A percentile compares a stretch with the other conserved stretches of the same genome.
Evolutionary conservation across 2,329 filamentous ascomycete species (phyloP).

Genomic region (Orbilia quercus): DNA sequence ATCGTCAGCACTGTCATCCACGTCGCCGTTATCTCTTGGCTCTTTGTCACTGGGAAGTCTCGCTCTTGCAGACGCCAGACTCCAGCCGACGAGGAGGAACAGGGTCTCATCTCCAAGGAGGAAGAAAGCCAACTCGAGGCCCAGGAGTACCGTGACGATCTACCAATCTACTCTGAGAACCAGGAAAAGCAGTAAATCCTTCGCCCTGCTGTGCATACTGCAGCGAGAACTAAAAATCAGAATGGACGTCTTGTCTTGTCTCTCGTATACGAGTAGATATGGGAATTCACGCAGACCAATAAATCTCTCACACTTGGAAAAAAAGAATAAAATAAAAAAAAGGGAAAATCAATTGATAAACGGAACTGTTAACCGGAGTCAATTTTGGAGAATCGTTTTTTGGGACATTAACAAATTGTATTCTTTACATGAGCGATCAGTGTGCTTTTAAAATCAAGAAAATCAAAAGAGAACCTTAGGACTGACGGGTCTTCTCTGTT

Average conservation of each 20-base stretch:
- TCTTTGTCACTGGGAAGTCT: constrained; percentile 34
- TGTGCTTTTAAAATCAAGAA: background rate
- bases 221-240: background rate
- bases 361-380: constrained; percentile 17
- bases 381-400: constrained; percentile 13
- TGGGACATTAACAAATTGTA: constrained; percentile 9
- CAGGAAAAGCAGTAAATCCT: constrained; percentile 43
- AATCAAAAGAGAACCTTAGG: constrained; percentile 3
- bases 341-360: constrained; percentile 8
- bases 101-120: constrained; percentile 50
- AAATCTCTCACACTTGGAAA: constrained; percentile 2
- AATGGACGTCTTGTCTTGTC: background rate
- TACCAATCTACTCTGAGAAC: constrained; percentile 50
- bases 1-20: constrained; percentile 48
- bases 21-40: constrained; percentile 37
- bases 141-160: constrained; percentile 37
- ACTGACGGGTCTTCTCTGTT: constrained; percentile 31
- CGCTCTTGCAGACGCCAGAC: constrained; percentile 20
- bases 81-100: constrained; percentile 38
- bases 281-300: background rate
- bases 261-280: constrained; percentile 1
- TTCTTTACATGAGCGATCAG: constrained; percentile 6
- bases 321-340: constrained; percentile 17
- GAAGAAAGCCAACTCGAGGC: constrained; percentile 35
- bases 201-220: too few relatives aligned